These are phyloP conservation scores for Chrysopogon serrulatus DNA, from an alignment of 176 grass and related monocot genomes.

Conservation along the genomic window DNA sequence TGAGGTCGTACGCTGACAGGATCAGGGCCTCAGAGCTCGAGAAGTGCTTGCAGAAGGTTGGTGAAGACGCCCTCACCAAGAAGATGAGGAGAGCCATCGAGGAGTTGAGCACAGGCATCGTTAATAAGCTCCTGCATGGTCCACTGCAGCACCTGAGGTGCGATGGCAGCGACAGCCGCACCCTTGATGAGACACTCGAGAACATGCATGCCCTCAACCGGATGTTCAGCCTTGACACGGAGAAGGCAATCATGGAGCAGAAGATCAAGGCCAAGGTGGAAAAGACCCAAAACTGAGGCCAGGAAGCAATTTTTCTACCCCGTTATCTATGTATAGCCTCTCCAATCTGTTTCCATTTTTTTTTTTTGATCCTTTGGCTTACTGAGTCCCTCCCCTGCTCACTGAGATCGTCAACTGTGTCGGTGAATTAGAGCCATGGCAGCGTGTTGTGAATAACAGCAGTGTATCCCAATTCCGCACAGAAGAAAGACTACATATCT, in stretches of 20 bases:
- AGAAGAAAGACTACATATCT: background rate
- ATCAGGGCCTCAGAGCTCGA: slow-evolving; percentile 81
- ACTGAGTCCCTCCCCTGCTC: background rate
- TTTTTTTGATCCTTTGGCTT: slow-evolving; percentile 26
- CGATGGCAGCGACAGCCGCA: slow-evolving; percentile 69
- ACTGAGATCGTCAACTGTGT: slow-evolving; percentile 35
- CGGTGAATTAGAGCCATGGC: slow-evolving; percentile 32
- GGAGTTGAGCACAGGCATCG: slow-evolving; percentile 72
- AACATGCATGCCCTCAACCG: slow-evolving; percentile 86
- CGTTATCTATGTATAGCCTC: slow-evolving; percentile 19
- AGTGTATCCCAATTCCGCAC: background rate
- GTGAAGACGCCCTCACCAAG: slow-evolving; percentile 62
- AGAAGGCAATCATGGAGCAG: slow-evolving; percentile 72
- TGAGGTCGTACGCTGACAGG: slow-evolving; percentile 79
- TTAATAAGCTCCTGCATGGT: slow-evolving; percentile 90
- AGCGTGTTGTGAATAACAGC: background rate
- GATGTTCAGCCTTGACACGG: slow-evolving; percentile 77
- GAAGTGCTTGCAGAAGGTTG: slow-evolving; percentile 80
- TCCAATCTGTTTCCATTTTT: slow-evolving; percentile 23
- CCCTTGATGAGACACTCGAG: slow-evolving; percentile 71
- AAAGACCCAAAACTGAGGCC: slow-evolving; percentile 65
- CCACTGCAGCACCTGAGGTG: slow-evolving; percentile 87
- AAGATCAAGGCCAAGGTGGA: slow-evolving; percentile 96
- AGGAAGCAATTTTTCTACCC: slow-evolving; percentile 15
- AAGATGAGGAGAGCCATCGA: slow-evolving; percentile 79